Percentiles rank a stretch among this genome's conserved stretches.
Conservation (phyloP, 2,329 filamentous ascomycete genomes). For the Ceratocystis colombiana region DNA sequence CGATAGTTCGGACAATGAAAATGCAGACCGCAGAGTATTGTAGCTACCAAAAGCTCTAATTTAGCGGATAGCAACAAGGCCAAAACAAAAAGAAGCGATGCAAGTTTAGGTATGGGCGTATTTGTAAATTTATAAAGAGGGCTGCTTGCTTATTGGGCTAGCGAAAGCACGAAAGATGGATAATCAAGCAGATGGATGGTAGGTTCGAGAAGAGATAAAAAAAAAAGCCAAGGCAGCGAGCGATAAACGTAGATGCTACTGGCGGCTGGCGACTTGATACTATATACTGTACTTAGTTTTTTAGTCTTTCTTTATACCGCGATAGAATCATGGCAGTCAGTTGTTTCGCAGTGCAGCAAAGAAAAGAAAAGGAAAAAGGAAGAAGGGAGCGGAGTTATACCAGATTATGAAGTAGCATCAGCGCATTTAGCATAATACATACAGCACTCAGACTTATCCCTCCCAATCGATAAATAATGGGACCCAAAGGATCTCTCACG, state of each 20-base stretch:
- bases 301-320: neutral
- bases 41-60: neutral
- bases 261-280: neutral
- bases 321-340: neutral
- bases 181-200: neutral
- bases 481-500: neutral
- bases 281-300: neutral
- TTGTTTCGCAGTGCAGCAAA: neutral
- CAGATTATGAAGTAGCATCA: neutral
- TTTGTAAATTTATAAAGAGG: neutral
- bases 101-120: neutral
- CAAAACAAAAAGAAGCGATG: neutral
- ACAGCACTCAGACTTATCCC: neutral
- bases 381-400: neutral
- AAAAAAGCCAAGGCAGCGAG: neutral
- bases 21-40: neutral
- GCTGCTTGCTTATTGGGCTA: neutral
- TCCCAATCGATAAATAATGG: neutral
- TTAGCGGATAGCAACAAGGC: neutral
- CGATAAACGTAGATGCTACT: neutral
- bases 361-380: neutral
- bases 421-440: neutral
- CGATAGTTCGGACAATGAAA: neutral
- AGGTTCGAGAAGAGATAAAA: conserved; percentile 7
- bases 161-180: neutral